A percentile compares a stretch with the other conserved stretches of the same genome.
Conservation (phyloP, 2,329 filamentous ascomycete species). For the Talaromyces sp. region DNA sequence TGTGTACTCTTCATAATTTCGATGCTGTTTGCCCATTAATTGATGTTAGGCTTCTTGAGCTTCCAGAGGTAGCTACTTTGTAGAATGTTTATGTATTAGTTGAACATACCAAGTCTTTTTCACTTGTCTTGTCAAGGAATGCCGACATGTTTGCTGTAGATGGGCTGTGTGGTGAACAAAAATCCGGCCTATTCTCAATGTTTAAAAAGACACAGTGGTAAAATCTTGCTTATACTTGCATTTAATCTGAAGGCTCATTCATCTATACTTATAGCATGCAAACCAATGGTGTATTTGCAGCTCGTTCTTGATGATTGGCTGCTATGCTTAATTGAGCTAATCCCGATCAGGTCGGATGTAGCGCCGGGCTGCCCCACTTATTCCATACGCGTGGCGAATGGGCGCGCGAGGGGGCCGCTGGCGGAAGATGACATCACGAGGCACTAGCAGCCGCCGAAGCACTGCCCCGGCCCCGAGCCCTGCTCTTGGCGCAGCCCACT, state of each 20-base stretch:
- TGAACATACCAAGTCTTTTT: not conserved
- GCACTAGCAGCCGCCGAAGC: not conserved
- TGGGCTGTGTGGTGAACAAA: not conserved
- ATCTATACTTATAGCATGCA: not conserved
- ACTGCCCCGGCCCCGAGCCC: not conserved
- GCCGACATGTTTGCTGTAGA: not conserved
- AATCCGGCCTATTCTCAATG: not conserved
- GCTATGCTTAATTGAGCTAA: no score
- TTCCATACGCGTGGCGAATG: not conserved
- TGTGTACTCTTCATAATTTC: not conserved
- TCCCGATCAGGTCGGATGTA: not conserved
- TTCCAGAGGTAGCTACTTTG: not conserved
- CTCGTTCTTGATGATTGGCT: not conserved
- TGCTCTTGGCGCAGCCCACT: not conserved
- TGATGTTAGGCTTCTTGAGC: not conserved
- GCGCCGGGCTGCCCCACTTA: not conserved
- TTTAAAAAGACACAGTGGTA: not conserved
- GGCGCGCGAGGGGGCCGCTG: no score
- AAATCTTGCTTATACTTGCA: not conserved
- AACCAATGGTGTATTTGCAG: not conserved
- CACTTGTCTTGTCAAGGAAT: not conserved
- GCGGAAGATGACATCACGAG: not conserved
- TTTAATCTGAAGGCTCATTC: not conserved
- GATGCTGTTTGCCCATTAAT: not conserved
- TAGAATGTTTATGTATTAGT: not conserved